phyloP scores from a whole-genome alignment of 192 early-diverging fungal genomes.

The Coemansia sp. region DNA sequence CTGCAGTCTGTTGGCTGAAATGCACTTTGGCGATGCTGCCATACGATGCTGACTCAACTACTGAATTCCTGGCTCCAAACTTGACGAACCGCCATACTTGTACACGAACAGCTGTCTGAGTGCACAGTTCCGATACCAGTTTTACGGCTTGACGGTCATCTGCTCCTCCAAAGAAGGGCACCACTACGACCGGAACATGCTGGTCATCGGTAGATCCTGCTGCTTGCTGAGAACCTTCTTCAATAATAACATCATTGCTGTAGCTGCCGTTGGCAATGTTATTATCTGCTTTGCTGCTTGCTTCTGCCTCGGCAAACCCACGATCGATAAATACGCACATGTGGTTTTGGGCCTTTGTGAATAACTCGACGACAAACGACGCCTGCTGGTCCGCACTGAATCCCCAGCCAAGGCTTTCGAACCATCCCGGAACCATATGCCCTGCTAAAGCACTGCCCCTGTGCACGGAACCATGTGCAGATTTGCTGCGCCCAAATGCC shows the following conservation, averaged over 20 bases:
- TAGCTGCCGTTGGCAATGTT: not conserved
- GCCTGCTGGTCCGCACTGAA: constrained; percentile 54
- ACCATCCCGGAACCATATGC: constrained; percentile 34
- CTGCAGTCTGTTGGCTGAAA: not conserved
- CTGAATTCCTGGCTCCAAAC: no score
- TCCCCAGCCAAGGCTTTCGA: constrained; percentile 43
- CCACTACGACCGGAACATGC: constrained; percentile 60
- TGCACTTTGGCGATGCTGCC: no score
- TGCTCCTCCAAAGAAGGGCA: constrained; percentile 67
- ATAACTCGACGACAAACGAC: constrained; percentile 49
- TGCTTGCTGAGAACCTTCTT: not conserved
- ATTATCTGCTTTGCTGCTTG: not conserved
- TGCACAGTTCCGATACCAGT: constrained; percentile 27
- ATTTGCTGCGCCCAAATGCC: constrained; percentile 49
- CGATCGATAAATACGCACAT: constrained; percentile 69
- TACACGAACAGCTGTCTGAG: constrained; percentile 53
- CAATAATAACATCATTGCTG: not conserved
- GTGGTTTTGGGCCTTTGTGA: constrained; percentile 43
- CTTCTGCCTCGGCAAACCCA: constrained; percentile 56
- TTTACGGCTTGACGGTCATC: constrained; percentile 61
- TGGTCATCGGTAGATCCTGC: constrained; percentile 32
- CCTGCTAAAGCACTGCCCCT: not conserved
- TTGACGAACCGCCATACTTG: constrained; percentile 48
- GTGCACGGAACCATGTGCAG: not conserved
- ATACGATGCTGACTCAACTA: no score